A percentile compares a stretch with the other conserved stretches of the same genome.
These are phyloP conservation scores for Alopecurus myosuroides DNA, from an alignment of 176 grass and related monocot species.

Conservation along the genomic window DNA sequence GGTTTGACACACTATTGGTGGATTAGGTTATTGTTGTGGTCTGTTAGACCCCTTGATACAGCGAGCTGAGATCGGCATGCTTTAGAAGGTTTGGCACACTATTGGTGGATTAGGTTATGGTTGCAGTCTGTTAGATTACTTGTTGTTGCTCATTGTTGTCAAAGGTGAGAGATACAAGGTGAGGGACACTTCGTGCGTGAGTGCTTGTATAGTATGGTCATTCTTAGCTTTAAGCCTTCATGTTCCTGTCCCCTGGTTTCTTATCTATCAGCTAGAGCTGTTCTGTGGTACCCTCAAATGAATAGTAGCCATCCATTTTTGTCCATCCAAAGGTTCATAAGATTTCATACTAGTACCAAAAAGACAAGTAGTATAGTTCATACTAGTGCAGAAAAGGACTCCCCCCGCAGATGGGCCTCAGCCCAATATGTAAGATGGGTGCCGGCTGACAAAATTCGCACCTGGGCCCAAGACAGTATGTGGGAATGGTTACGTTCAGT, in stretches of 20 bases:
- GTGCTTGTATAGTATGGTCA: not conserved
- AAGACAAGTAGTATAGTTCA: too few species aligned
- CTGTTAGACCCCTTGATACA: constrained; percentile 12
- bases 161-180: not conserved
- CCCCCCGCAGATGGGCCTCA: too few species aligned
- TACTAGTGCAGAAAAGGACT: too few species aligned
- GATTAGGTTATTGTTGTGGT: not conserved
- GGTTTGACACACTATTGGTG: constrained; percentile 21
- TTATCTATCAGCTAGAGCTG: not conserved
- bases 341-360: too few species aligned
- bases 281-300: too few species aligned
- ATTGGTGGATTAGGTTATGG: not conserved
- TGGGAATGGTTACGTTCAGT: too few species aligned
- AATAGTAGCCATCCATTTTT: too few species aligned
- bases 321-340: too few species aligned
- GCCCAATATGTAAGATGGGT: too few species aligned
- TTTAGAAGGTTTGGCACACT: constrained; percentile 47
- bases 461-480: too few species aligned
- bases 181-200: not conserved
- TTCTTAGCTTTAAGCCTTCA: not conserved
- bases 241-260: not conserved
- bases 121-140: not conserved
- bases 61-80: constrained; percentile 71
- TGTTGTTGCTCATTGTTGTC: too few species aligned
- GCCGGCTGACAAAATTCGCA: too few species aligned